These are phyloP conservation scores for Chaetomium sp. DNA, from an alignment of 2,329 filamentous ascomycete species.

Conservation along the genomic window DNA sequence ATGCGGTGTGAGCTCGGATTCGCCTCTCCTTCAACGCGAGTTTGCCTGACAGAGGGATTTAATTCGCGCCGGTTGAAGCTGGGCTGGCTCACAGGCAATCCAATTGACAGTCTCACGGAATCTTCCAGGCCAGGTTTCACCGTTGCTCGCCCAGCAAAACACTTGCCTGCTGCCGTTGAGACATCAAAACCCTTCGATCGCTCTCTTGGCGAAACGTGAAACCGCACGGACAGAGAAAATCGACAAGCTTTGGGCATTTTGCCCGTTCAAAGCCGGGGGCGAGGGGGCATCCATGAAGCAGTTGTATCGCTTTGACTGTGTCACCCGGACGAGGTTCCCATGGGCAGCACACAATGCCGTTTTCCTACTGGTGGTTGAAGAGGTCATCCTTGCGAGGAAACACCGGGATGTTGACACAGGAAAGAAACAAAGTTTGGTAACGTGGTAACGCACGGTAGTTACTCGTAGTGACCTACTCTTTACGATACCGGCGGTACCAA, in stretches of 20 bases:
- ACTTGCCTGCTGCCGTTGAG: neutral
- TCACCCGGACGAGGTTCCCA: constrained; percentile 4
- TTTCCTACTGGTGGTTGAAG: constrained; percentile 24
- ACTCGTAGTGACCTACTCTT: no score
- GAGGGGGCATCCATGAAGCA: constrained; percentile 27
- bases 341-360: constrained; percentile 11
- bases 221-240: constrained; percentile 27
- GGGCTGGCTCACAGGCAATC: neutral
- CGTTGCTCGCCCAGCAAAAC: constrained; percentile 14
- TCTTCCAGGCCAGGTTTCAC: neutral
- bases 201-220: constrained; percentile 25
- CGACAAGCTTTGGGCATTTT: constrained; percentile 32
- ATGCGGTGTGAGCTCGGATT: constrained; percentile 8
- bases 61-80: neutral
- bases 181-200: constrained; percentile 1
- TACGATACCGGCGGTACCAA: neutral
- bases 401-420: constrained; percentile 10
- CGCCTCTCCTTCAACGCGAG: neutral
- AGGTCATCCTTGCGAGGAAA: constrained; percentile 19
- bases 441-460: constrained; percentile 4
- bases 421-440: constrained; percentile 20
- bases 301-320: constrained; percentile 28
- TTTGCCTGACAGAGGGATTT: neutral
- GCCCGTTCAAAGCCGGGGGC: constrained; percentile 25
- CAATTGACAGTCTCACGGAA: constrained; percentile 18